A percentile compares a stretch with the other conserved stretches of the same genome.
Conservation (phyloP, 2,329 filamentous ascomycete species). For the Colletotrichum gloeosporioides region DNA sequence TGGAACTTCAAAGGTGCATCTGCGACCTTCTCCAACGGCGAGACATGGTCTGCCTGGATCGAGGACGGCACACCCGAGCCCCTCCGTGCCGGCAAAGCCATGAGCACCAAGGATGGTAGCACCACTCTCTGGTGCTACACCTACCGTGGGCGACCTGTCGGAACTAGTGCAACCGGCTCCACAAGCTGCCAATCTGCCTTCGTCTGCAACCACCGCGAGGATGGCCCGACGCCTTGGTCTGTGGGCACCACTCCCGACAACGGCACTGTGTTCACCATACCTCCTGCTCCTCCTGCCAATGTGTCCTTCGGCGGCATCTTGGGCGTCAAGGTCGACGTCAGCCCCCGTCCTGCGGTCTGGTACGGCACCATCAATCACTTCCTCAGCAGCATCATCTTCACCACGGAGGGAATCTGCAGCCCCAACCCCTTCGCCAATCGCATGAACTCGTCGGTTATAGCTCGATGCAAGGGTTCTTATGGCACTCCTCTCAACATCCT, state of each 20-base stretch:
- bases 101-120: constrained; percentile 44
- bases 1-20: constrained; percentile 43
- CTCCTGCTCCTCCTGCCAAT: background rate
- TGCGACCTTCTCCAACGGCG: constrained; percentile 41
- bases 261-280: background rate
- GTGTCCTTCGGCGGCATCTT: background rate
- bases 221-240: constrained; percentile 18
- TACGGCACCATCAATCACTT: constrained; percentile 11
- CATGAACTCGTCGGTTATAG: constrained; percentile 16
- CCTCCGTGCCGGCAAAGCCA: constrained; percentile 42
- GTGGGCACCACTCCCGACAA: background rate
- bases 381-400: constrained; percentile 15
- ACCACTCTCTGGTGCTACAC: constrained; percentile 46
- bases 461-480: constrained; percentile 11
- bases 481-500: constrained; percentile 11
- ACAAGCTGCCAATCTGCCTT: constrained; percentile 47
- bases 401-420: constrained; percentile 10
- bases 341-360: constrained; percentile 15
- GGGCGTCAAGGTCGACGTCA: background rate
- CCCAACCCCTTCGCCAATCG: constrained; percentile 11
- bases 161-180: constrained; percentile 39
- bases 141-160: constrained; percentile 44
- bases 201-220: constrained; percentile 42
- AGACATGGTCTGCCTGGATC: constrained; percentile 47
- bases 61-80: constrained; percentile 45